Base-by-base conservation (phyloP, 2,329 filamentous ascomycete species). In the Alternaria novae-zelandiae region DNA sequence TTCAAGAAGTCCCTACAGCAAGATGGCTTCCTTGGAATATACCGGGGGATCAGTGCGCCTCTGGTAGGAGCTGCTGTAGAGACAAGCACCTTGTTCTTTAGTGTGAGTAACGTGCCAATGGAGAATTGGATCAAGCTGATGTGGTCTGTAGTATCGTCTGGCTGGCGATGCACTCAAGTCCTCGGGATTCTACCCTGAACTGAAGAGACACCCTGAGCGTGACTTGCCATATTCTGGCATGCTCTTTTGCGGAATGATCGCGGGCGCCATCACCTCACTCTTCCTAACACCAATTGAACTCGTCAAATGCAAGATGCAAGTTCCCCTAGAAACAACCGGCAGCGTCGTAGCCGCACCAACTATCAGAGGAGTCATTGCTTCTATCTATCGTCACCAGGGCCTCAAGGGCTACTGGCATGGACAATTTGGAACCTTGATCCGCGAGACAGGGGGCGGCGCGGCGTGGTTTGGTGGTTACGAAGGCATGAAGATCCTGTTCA, bases 271-370 rank as follows among this genome's bases (percentile, higher is more conserved):
- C 74, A 97, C 96, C 0, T 97, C 93, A 0, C 86, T 97, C 51
- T 89, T 97, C 30, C 88, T 99, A 65, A 99, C 96, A 0, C 96
- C 96, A 0, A 93, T 99, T 70, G 96, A 99, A 82, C 88, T 99
- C 56, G 92, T 99, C 78, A 99, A 99, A 82, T 99, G 96, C 87
- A 96, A 96, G 82, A 97, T 99, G 83, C 96, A 99, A 80, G 94
- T 95, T 1, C 93, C 87, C 15, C 59, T 82, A 5, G 77, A 82
- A 51, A 70, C 76, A 1, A 63, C 75, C 7, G 78, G 82, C 1
- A 76, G 79, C 77, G 23, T 75, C 74, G 3, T 79, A 79, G 4
- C 83, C 82, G 81, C 86, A 4, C 86, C 91, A 6, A 87, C 87
- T 1, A 90, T 94, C 0, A 76, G 92, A 12, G 82, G 87, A 6